phyloP scores from a whole-genome alignment of 2,329 filamentous ascomycete species.

The Ophiostoma ips region DNA sequence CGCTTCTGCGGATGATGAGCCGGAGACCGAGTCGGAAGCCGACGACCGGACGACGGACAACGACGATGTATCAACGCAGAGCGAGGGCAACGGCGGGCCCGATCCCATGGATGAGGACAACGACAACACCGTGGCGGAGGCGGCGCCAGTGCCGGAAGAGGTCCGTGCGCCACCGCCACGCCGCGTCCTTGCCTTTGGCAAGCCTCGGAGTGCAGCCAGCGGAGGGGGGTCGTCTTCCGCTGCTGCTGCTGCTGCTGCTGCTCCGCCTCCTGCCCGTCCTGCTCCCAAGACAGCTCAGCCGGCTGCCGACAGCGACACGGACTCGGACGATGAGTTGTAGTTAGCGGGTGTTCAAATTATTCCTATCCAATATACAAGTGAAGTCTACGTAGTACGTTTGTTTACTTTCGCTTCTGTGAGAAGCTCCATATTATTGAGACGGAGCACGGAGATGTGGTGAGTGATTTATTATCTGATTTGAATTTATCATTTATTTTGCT shows the following conservation, averaged over 20 bases:
- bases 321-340: slow-evolving; percentile 44
- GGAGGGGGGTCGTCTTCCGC: background rate
- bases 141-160: background rate
- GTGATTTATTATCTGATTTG: background rate
- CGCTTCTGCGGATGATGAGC: background rate
- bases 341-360: too few relatives aligned
- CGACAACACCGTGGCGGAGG: background rate
- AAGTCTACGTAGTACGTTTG: too few relatives aligned
- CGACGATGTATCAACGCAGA: slow-evolving; percentile 30
- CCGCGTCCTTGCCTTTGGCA: slow-evolving; percentile 13
- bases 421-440: too few relatives aligned
- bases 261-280: slow-evolving; percentile 12
- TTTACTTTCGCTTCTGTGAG: too few relatives aligned
- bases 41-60: slow-evolving; percentile 18
- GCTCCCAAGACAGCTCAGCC: slow-evolving; percentile 9
- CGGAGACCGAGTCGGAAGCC: slow-evolving; percentile 4
- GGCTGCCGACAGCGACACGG: slow-evolving; percentile 29
- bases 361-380: too few relatives aligned
- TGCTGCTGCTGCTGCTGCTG: background rate
- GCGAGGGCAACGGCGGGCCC: slow-evolving; percentile 25
- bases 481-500: background rate
- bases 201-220: background rate
- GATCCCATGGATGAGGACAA: slow-evolving; percentile 11
- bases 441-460: too few relatives aligned
- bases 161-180: slow-evolving; percentile 18